These are phyloP conservation scores for Neonectria punicea DNA, from an alignment of 2,329 filamentous ascomycete species.

Conservation along the genomic window DNA sequence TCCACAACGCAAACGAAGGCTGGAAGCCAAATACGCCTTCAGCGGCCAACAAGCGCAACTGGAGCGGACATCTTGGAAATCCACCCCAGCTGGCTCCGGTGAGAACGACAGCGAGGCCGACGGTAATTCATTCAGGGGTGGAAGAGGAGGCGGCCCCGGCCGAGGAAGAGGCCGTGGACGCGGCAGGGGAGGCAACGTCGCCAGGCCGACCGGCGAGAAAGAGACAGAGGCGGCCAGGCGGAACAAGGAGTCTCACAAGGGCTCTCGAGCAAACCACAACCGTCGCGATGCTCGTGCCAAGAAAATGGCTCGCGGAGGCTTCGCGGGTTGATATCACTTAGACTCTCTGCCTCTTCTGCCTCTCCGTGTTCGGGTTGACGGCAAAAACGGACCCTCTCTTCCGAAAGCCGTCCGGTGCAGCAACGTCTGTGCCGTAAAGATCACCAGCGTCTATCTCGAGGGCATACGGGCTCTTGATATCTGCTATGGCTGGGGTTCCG, in stretches of 20 bases:
- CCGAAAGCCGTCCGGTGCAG: conserved; percentile 25
- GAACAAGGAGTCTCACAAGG: conserved; percentile 85
- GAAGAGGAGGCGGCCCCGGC: conserved; percentile 58
- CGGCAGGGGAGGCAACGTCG: conserved; percentile 68
- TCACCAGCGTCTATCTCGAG: conserved; percentile 52
- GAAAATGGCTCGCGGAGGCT: conserved; percentile 69
- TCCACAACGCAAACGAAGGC: conserved; percentile 70
- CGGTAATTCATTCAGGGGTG: conserved; percentile 56
- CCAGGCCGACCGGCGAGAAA: conserved; percentile 73
- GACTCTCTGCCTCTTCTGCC: conserved; percentile 35
- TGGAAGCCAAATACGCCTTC: conserved; percentile 79
- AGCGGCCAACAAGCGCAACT: conserved; percentile 74
- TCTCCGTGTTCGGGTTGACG: conserved; percentile 11
- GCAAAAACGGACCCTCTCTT: conserved; percentile 29
- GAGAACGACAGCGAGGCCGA: conserved; percentile 66
- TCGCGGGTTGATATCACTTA: conserved; percentile 46
- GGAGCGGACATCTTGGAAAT: conserved; percentile 72
- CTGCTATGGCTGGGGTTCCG: conserved; percentile 47
- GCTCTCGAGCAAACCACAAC: conserved; percentile 86
- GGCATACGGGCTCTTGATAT: conserved; percentile 53
- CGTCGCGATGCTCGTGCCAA: conserved; percentile 75
- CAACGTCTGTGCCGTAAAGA: conserved; percentile 33
- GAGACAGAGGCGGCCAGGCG: conserved; percentile 77
- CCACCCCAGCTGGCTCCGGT: conserved; percentile 62
- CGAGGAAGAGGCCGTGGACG: conserved; percentile 62